These are phyloP conservation scores for Fennellomyces sp. DNA, from an alignment of 371 early-diverging fungal genomes.

Conservation along the genomic window DNA sequence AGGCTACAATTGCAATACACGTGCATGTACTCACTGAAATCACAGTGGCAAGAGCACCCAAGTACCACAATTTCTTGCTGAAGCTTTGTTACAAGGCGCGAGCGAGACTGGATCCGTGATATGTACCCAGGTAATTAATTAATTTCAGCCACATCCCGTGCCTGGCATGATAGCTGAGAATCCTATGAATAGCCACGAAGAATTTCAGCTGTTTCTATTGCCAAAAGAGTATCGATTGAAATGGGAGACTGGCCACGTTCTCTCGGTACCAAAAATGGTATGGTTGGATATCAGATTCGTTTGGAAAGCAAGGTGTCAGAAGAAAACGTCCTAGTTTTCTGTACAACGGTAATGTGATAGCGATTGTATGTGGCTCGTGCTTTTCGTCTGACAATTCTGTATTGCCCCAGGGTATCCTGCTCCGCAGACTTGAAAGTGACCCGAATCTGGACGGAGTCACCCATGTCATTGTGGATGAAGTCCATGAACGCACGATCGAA, in stretches of 20 bases:
- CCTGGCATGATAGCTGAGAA: no score
- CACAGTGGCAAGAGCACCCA: constrained; percentile 92
- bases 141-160: no score
- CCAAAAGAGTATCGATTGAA: constrained; percentile 86
- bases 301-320: constrained; percentile 64
- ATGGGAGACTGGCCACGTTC: constrained; percentile 62
- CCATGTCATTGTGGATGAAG: constrained; percentile 85
- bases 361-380: no score
- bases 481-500: constrained; percentile 84
- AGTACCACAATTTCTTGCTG: constrained; percentile 87
- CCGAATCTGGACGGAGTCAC: constrained; percentile 60
- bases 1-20: not conserved
- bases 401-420: constrained; percentile 63
- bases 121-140: constrained; percentile 80
- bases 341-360: constrained; percentile 60
- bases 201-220: constrained; percentile 93
- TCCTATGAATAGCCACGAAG: constrained; percentile 75
- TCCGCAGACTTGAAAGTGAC: constrained; percentile 71
- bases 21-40: constrained; percentile 8
- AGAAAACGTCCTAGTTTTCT: constrained; percentile 68
- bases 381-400: not conserved
- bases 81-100: constrained; percentile 47
- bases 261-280: constrained; percentile 48
- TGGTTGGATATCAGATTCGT: constrained; percentile 89
- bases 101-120: constrained; percentile 60